Evolutionary conservation across 2,329 filamentous ascomycete species (phyloP), one percentile per base, ranked within the genome.

Genomic region (Drechslerella coelobrocha): DNA sequence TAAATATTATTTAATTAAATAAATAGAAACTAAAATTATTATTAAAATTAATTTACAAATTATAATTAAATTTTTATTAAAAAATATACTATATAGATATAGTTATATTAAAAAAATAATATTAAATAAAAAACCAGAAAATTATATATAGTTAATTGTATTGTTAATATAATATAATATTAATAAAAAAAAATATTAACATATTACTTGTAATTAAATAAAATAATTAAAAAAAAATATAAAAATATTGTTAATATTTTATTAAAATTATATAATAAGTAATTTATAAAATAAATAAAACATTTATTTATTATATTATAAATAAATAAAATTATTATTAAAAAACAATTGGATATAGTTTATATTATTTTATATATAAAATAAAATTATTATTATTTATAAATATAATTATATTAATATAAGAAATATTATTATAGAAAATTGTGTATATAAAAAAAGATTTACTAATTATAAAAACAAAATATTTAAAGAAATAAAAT

Each of bases 131-230:
- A 10, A 23, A 48, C 23, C 14, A 48, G 26, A 7, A 21, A 7
- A 10, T 23, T 21, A 10, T 48, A 23, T 48, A 48, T 8, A 45
- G 14, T n/a, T 45, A 45, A n/a, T 45, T 8, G 17, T n/a, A 45
- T 45, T 8, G 21, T 45, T 8, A n/a, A 37, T 37, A 37, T 37
- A 37, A 37, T 8, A 37, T 37, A 37, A n/a, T n/a, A 27, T 29
- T 12, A 24, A 51, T 51, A 24, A 26, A 8, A 7, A 51, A 37
- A 8, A 29, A n/a, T n/a, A n/a, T n/a, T 41, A 59, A 45, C 24
- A 73, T 56, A 43, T 51, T 48, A 52, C 62, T 41, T 55, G 23
- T 48, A 37, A 56, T n/a, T 69, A 14, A 31, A 52, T 59, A 1
- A 41, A 24, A 31, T 24, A 50, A 5, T n/a, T n/a, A n/a, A n/a